Conservation (phyloP, 345 rosid species). For the Arabidopsis thaliana region DNA sequence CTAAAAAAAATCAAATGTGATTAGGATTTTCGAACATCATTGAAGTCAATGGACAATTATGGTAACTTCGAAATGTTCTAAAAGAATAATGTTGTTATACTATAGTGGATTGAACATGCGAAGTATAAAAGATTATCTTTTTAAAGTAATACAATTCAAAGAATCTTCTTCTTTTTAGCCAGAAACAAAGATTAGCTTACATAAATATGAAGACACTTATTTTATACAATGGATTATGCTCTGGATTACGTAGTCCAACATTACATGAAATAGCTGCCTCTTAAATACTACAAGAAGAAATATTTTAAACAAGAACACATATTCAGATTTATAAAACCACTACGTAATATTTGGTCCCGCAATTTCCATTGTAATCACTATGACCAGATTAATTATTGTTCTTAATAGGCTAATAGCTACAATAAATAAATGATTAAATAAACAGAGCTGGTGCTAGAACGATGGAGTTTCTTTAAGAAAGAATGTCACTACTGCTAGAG, state of each 20-base stretch:
- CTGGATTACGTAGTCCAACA: background rate
- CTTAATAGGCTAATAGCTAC: constrained; percentile 14
- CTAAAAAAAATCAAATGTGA: background rate
- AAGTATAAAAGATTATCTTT: constrained; percentile 27
- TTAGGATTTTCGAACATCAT: constrained; percentile 11
- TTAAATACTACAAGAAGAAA: constrained; percentile 8
- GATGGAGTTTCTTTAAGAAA: constrained; percentile 24
- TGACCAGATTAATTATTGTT: constrained; percentile 10
- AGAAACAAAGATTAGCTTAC: background rate
- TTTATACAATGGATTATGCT: constrained; percentile 7
- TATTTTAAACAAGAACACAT: background rate
- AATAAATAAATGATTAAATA: constrained; percentile 10
- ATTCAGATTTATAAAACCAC: constrained; percentile 24
- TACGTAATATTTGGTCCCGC: constrained; percentile 23
- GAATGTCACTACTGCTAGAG: constrained; percentile 10
- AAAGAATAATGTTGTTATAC: background rate
- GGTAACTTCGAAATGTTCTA: background rate
- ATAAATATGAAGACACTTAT: constrained; percentile 5
- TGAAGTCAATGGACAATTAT: constrained; percentile 21
- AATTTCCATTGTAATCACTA: constrained; percentile 5
- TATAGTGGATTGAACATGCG: constrained; percentile 26
- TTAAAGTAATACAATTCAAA: background rate
- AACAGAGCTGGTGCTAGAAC: constrained; percentile 29
- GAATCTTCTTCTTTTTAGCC: background rate
- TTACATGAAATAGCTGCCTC: constrained; percentile 5